Evolutionary conservation across 768 basidiomycete species (phyloP).

Genomic region (Leucocoprinus birnbaumii): DNA sequence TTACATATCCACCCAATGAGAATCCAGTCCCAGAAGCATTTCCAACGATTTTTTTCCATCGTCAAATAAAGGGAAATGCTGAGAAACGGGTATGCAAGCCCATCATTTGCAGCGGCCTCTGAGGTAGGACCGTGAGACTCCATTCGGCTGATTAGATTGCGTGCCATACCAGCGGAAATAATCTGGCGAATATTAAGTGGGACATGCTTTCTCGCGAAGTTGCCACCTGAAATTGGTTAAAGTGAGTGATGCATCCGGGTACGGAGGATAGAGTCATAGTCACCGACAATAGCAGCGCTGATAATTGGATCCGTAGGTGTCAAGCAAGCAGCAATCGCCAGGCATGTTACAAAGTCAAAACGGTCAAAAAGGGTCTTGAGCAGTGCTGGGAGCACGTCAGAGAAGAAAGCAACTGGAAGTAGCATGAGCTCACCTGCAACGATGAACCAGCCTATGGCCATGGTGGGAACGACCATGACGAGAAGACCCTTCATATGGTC

Average conservation of each 20-base stretch:
- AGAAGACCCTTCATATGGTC: constrained; percentile 72
- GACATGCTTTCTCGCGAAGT: constrained; percentile 66
- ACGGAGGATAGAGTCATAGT: neutral
- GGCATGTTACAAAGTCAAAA: constrained; percentile 68
- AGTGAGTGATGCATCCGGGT: too few relatives aligned
- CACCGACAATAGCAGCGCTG: constrained; percentile 77
- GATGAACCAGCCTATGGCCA: constrained; percentile 83
- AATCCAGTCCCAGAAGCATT: constrained; percentile 82
- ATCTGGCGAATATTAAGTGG: constrained; percentile 75
- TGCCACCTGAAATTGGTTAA: constrained; percentile 46
- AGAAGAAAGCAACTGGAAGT: neutral
- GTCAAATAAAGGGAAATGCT: constrained; percentile 83
- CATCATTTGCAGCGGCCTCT: constrained; percentile 91
- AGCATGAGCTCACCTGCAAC: constrained; percentile 49
- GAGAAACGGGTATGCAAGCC: constrained; percentile 91
- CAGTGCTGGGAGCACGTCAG: constrained; percentile 40
- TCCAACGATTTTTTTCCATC: constrained; percentile 55
- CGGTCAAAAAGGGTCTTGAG: constrained; percentile 71
- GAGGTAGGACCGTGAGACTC: neutral
- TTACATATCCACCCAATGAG: constrained; percentile 67
- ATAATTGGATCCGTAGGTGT: constrained; percentile 96
- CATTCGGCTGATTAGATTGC: neutral
- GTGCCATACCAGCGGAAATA: constrained; percentile 50
- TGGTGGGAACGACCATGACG: constrained; percentile 75
- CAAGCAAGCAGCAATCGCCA: constrained; percentile 86